Base-by-base conservation (phyloP, 352 stramenopile species). In the Blastocystis hominis region DNA sequence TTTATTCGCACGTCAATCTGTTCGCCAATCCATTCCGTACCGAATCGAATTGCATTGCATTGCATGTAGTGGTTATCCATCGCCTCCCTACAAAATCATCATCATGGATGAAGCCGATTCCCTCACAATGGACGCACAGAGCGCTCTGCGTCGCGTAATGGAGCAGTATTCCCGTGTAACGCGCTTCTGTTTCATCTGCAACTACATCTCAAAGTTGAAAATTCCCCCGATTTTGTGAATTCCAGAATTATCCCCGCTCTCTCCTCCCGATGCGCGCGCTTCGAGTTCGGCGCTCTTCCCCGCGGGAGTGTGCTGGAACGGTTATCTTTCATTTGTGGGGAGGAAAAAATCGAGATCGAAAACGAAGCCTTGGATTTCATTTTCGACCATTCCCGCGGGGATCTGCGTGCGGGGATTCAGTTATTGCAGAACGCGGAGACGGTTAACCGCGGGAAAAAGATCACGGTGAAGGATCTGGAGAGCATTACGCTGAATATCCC, bases 171-270 rank as follows among this genome's bases (percentile, higher is more conserved):
- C 95, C 17, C 96, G 96, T 89, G 98, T 98, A 90, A 94, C 94
- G 59, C 93, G 96, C 42, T 98, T 98, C 91, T 98, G 95, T 88
- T 91, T 98, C 56, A 98, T 98, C 89, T 98, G 96, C 90, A 98
- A 98, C 91, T 98, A 98, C 90, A 95, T 98, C 75, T 97, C 93
- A 90, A 98, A 98, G 90, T 79, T 20, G 2, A 9, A 6, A 30
- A 7, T 13, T 7, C 30, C 62, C n/a, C 20, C 30, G 7, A 30
- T 30, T 30, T 59, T 20, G 10, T 59, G 50, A 59, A n/a, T 20
- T 66, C 44, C 36, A 87, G 61, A 87, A 98, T 98, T 90, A 98
- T 98, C 89, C 95, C 96, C 3, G 95, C 96, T 47, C 91, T 98
- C 77, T 95, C 98, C 90, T 97, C 93, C 56, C 93, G 96, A 78